Evolutionary conservation across 192 early-diverging fungal species (phyloP).

Genomic region (Mortierella hygrophila): DNA sequence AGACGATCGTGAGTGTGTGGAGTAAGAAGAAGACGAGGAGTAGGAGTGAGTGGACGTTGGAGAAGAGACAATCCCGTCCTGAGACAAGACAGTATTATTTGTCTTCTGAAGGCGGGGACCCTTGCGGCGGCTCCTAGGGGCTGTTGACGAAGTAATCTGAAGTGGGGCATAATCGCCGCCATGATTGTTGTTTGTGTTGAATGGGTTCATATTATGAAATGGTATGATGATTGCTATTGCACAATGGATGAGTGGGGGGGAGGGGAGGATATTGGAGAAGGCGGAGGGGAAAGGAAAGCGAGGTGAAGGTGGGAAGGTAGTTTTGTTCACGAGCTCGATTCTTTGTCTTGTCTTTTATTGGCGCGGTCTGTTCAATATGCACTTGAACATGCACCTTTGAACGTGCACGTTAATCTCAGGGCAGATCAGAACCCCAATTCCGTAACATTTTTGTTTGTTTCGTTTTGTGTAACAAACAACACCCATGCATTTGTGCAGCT

Average conservation of each 20-base stretch:
- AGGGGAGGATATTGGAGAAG: background rate
- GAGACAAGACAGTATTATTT: background rate
- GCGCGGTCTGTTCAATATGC: background rate
- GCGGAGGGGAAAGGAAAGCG: background rate
- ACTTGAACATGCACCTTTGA: background rate
- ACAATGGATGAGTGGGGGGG: background rate
- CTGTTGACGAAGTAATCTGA: background rate
- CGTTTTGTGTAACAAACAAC: background rate
- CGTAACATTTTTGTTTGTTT: too few species aligned
- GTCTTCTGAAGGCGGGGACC: background rate
- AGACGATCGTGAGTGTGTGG: conserved; percentile 3
- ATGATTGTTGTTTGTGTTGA: background rate
- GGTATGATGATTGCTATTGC: background rate
- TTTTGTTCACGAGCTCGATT: background rate
- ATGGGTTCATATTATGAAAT: background rate
- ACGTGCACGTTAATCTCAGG: background rate
- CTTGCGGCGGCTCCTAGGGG: background rate
- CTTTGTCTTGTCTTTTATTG: too few species aligned
- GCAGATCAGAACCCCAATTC: background rate
- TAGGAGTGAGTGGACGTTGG: background rate
- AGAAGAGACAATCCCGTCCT: background rate
- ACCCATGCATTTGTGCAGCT: too few species aligned
- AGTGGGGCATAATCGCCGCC: background rate
- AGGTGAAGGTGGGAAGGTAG: too few species aligned
- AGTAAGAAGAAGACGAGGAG: background rate